Evolutionary conservation across 192 early-diverging fungal species (phyloP), one percentile per base, ranked within the genome.

Genomic region (Coemansia sp.): DNA sequence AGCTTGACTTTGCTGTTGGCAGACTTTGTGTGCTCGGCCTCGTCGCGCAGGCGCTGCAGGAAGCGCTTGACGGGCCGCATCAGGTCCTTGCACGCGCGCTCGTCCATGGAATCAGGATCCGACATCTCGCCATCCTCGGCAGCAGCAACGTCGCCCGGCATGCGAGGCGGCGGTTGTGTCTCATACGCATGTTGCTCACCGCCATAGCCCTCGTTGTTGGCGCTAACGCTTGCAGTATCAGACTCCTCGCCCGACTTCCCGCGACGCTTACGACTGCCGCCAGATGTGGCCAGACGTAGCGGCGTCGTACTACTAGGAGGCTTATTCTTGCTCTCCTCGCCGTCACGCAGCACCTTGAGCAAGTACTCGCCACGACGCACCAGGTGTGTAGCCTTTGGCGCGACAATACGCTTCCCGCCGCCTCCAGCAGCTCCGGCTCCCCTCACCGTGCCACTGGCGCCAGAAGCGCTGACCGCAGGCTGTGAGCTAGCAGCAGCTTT

Each of bases 341-440:
- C 77, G 43, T 95, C 93, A 4, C 89, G 87, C 30, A 98, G 78
- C 6, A 89, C 85, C 78, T 96, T 93, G 64, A 99, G 82, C 69
- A 98, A 73, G 50, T 93, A 94, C 67, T 98, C 93, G n/a, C 90
- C 93, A 11, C 98, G 87, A 6, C 97, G 88, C 35, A 88, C 88
- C 30, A 99, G 76, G 69, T 97, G 95, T 26, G 92, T 84, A 2
- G 92, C 84, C 78, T 95, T 93, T 37, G 97, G 97, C 33, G 87
- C 81, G 6, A 87, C 78, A 17, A 80, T 81, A 11, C 75, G 73
- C 66, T 85, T 84, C 21, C 55, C 64, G 23, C 64, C 52, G 59
- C 69, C 63, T 44, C 66, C 43, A 2, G 47, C 57, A 19, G 42
- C 67, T 4, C 55, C 69, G 28, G 63, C 13, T 3, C 64, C 62